Base-by-base conservation (phyloP, 495 filamentous ascomycete species). In the Annulohypoxylon bovei region DNA sequence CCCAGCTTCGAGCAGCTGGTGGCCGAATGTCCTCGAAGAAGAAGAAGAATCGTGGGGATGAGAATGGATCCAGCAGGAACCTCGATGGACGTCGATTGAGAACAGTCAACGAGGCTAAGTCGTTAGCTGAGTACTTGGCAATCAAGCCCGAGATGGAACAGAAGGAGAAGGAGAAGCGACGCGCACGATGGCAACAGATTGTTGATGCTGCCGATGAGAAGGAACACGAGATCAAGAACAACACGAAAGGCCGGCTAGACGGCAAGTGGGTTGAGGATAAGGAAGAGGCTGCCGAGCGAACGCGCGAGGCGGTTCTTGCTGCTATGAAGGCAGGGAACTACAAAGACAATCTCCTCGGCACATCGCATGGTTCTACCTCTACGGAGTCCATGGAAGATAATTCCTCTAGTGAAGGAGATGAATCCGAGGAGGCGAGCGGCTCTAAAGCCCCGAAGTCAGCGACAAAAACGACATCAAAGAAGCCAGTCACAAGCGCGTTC, bases 91-190 rank as follows among this genome's bases (percentile, higher is more conserved):
- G 96, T 7, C 88, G 95, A 35, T 79, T 98, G 39, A 89, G 95
- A 62, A 98, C 95, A 6, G 90, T 99, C 39, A 94, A 90, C 57
- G 95, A 98, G 73, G 95, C 96, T 16, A 99, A 98, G 78, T 91
- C 92, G 2, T 84, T 99, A 30, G 94, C 96, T 0, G 95, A 98
- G 77, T 98, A 97, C 76, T 86, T 98, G 1, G 94, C 95, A 11
- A 89, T 95, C 58, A 98, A 98, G 76, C 95, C 96, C 0, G 95
- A 97, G 62, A 97, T 98, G 94, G 95, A 97, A 62, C 88, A 89
- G 72, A 91, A 91, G 75, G 95, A 97, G 76, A 93, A 93, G 64
- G 94, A 96, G 75, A 90, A 91, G 77, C 86, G 93, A 44, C 83
- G 89, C 47, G 87, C 89, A 77, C 79, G 93, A 47, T 97, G 93